Evolutionary conservation across 2,329 filamentous ascomycete genomes (phyloP), one percentile per base, ranked within the genome.

Genomic region (Xylaria sp.): DNA sequence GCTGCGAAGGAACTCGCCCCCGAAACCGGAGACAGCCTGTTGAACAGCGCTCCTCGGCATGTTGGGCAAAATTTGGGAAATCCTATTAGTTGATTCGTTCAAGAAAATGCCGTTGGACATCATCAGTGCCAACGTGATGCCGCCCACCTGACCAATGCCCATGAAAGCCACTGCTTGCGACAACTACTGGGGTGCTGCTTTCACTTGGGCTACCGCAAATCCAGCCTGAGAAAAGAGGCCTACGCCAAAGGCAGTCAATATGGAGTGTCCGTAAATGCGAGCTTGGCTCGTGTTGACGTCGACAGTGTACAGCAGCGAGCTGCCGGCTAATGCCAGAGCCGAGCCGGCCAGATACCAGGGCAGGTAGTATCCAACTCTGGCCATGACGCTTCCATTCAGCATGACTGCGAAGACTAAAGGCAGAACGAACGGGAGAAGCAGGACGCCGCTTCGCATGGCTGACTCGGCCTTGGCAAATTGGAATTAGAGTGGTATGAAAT

Each of bases 401-500:
- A 41, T 40, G 24, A 48, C 40, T 4, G 38, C 46, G 22, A 48
- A 40, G 8, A 48, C 40, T 5, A 48, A 18, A 9, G 26, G 34
- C 9, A 40, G 11, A 9, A 48, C 38, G 22, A 40, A 42, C 4
- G 46, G 46, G 9, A 48, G 46, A 16, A 48, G 43, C 13, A 18
- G 22, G 4, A 45, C 43, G 4, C 22, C 43, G 11, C 22, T 34
- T 17, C 20, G 5, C n/a, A 45, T 17, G 11, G 43, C 22, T 6
- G 22, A 34, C 13, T 37, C 43, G 24, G 5, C 43, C 22, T 41
- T 21, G 22, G 43, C 39, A 37, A 52, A 52, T 20, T 52, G 50
- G 38, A 52, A 46, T 22, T 47, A 52, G 19, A 52, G 43, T 6
- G 50, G 50, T 2, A 47, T 42, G 38, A 34, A 52, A 22, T 52